Evolutionary conservation across 2,329 filamentous ascomycete species (phyloP).

Genomic region (Alternaria atra): DNA sequence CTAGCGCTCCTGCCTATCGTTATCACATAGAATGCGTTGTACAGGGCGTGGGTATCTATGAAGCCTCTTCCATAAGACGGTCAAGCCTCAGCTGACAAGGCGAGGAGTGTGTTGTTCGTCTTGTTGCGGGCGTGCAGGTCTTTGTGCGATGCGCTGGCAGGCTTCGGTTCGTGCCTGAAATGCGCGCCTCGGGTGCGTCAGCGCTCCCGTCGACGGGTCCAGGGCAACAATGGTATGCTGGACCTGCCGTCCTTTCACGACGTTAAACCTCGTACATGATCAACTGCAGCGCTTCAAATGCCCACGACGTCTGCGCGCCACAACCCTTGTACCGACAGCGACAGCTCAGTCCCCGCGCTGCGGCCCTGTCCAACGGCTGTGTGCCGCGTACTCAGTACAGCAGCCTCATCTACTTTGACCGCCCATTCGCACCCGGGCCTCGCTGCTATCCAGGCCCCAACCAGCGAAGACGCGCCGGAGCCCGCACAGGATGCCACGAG

Average conservation of each 20-base stretch:
- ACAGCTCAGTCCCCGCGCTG: conserved; percentile 31
- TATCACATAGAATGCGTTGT: background rate
- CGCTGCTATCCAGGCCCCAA: conserved; percentile 32
- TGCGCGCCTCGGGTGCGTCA: conserved; percentile 13
- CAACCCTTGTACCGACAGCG: conserved; percentile 18
- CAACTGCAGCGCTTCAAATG: conserved; percentile 35
- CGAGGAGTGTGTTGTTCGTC: background rate
- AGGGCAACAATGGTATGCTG: background rate
- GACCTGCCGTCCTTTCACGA: background rate
- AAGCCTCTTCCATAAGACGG: background rate
- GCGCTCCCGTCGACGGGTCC: conserved; percentile 6
- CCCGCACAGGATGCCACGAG: conserved; percentile 44
- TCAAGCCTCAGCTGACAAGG: conserved; percentile 10
- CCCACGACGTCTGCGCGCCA: conserved; percentile 30
- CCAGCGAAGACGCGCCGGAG: conserved; percentile 24
- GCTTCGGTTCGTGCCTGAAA: conserved; percentile 26
- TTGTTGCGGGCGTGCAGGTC: background rate
- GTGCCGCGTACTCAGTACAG: conserved; percentile 38
- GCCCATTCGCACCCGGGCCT: conserved; percentile 37
- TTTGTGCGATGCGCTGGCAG: conserved; percentile 32
- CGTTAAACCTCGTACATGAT: conserved; percentile 13
- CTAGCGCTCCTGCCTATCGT: background rate
- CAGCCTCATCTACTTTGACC: conserved; percentile 34
- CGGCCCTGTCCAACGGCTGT: conserved; percentile 43
- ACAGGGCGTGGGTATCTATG: background rate